phyloP scores from a whole-genome alignment of 257 asterid genomes.

The Petrea volubilis region DNA sequence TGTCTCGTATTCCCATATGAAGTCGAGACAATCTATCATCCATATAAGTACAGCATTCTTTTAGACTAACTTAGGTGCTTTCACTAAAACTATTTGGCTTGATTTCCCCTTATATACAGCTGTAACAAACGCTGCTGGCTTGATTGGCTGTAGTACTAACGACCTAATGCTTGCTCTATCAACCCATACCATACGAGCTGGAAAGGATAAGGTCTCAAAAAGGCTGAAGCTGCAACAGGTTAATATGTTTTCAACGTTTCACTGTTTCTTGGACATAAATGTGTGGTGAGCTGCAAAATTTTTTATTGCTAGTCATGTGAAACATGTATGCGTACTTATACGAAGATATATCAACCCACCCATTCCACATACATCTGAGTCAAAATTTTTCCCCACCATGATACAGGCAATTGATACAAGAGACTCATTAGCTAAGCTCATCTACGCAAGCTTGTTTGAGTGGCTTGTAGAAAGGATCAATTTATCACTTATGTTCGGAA shows the following conservation, averaged over 20 bases:
- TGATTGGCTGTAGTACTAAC: constrained; percentile 76
- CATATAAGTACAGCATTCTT: background rate
- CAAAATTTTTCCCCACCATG: background rate
- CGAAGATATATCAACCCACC: background rate
- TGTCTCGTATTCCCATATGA: background rate
- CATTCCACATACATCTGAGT: constrained; percentile 7
- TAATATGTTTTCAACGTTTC: constrained; percentile 14
- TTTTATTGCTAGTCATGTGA: constrained; percentile 10
- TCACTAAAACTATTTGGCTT: constrained; percentile 18
- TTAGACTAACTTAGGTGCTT: constrained; percentile 3
- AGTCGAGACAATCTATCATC: background rate
- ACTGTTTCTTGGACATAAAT: constrained; percentile 19
- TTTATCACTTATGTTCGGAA: constrained; percentile 61
- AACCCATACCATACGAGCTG: constrained; percentile 63
- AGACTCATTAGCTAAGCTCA: constrained; percentile 85
- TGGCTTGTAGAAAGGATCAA: constrained; percentile 87
- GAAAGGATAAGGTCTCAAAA: constrained; percentile 61
- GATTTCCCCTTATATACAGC: constrained; percentile 51
- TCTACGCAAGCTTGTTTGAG: constrained; percentile 84
- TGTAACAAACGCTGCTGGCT: constrained; percentile 66
- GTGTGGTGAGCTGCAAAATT: background rate
- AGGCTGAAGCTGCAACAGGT: constrained; percentile 80
- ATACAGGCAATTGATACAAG: constrained; percentile 79
- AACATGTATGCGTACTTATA: constrained; percentile 15
- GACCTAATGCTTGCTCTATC: constrained; percentile 79